Percentiles rank a stretch among this genome's conserved stretches.
Conservation (phyloP, 805 yeast species). For the Ogataea thermomethanolica region DNA sequence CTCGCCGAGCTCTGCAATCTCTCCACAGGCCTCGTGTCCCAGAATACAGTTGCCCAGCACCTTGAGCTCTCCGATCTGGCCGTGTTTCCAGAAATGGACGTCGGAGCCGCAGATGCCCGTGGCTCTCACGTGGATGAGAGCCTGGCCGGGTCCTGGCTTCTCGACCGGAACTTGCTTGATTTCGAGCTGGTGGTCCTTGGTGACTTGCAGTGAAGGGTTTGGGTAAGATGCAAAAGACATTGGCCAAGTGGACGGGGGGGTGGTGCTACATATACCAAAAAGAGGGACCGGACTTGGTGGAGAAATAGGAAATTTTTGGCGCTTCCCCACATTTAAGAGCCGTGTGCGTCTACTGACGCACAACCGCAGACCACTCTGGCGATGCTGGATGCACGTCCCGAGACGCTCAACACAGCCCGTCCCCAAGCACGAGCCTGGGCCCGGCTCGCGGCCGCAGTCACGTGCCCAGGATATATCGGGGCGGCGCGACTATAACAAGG, state of each 20-base stretch:
- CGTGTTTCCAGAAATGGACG: constrained; percentile 64
- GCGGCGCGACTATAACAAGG: background rate
- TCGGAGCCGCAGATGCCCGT: constrained; percentile 79
- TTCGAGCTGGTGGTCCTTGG: constrained; percentile 18
- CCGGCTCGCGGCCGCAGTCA: background rate
- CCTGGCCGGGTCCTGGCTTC: constrained; percentile 38
- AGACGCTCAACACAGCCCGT: background rate
- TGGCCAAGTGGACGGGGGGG: background rate
- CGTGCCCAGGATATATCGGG: background rate
- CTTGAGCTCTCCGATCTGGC: constrained; percentile 52
- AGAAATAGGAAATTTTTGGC: constrained; percentile 4
- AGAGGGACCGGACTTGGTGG: background rate
- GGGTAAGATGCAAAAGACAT: constrained; percentile 5
- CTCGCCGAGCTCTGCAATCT: constrained; percentile 47
- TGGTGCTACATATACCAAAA: background rate
- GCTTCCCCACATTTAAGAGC: constrained; percentile 2
- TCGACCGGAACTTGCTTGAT: constrained; percentile 20
- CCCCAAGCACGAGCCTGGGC: background rate
- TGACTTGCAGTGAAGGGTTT: constrained; percentile 24
- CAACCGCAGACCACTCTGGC: background rate
- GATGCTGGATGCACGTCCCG: background rate
- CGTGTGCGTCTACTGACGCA: no score
- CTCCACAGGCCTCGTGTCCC: constrained; percentile 48
- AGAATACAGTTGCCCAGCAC: constrained; percentile 35
- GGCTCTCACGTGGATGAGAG: constrained; percentile 53